These are phyloP conservation scores for Hypholoma sublateritium DNA, from an alignment of 768 basidiomycete species.

Conservation along the genomic window DNA sequence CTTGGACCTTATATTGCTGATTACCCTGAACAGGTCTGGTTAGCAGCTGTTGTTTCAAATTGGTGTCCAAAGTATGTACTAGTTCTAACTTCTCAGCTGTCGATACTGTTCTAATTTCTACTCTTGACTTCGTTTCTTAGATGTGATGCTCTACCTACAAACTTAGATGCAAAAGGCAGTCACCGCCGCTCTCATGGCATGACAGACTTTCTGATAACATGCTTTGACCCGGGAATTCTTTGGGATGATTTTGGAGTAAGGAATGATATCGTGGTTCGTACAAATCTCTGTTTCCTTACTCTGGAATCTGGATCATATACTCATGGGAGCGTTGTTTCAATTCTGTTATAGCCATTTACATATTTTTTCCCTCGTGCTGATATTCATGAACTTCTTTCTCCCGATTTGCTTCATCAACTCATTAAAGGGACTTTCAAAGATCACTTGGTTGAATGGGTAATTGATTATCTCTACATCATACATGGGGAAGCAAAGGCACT, in stretches of 20 bases:
- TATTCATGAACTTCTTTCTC: neutral
- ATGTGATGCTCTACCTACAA: conserved; percentile 19
- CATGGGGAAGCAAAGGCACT: too few species aligned
- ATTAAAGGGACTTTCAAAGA: neutral
- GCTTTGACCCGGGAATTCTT: neutral
- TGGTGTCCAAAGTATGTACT: conserved; percentile 24
- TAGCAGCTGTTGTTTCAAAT: conserved; percentile 23
- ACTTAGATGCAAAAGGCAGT: conserved; percentile 16
- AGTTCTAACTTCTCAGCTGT: too few species aligned
- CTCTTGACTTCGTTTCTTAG: too few species aligned
- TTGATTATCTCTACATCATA: neutral
- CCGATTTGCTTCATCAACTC: neutral
- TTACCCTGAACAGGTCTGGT: conserved; percentile 36
- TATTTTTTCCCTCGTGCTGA: neutral
- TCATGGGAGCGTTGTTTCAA: too few species aligned
- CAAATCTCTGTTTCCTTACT: too few species aligned
- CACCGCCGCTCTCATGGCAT: conserved; percentile 15
- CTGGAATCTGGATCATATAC: too few species aligned
- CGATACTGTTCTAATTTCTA: too few species aligned
- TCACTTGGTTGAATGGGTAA: neutral
- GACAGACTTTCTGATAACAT: too few species aligned
- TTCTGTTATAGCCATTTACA: neutral
- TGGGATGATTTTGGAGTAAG: neutral
- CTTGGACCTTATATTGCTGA: conserved; percentile 37
- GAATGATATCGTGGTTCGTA: neutral